These are phyloP conservation scores for Aspergillus sergii DNA, from an alignment of 2,329 filamentous ascomycete species.

Conservation along the genomic window DNA sequence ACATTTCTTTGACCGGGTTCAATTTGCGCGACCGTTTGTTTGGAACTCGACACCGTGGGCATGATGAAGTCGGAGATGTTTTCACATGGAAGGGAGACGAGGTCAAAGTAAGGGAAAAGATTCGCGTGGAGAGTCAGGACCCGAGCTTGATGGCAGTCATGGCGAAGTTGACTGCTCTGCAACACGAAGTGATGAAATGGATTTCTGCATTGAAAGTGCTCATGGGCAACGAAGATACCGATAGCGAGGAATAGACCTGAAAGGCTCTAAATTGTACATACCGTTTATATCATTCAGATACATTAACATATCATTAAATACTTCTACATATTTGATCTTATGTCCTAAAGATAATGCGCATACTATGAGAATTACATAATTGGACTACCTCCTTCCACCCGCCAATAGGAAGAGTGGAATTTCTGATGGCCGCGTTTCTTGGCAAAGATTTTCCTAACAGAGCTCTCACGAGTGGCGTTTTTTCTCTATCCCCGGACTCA, in stretches of 20 bases:
- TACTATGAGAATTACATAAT: slow-evolving; percentile 17
- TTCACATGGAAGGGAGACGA: slow-evolving; percentile 72
- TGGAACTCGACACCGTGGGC: slow-evolving; percentile 59
- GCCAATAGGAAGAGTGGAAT: slow-evolving; percentile 33
- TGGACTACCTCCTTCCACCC: background rate
- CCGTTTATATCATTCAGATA: background rate
- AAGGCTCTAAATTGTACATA: background rate
- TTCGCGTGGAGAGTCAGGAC: slow-evolving; percentile 85
- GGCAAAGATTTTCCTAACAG: slow-evolving; percentile 32
- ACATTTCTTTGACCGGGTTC: slow-evolving; percentile 62
- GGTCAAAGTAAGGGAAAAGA: slow-evolving; percentile 86
- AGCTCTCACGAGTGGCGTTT: slow-evolving; percentile 22
- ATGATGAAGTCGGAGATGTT: slow-evolving; percentile 77
- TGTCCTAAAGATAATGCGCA: background rate
- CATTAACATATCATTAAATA: background rate
- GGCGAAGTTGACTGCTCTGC: slow-evolving; percentile 78
- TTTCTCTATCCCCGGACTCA: slow-evolving; percentile 13
- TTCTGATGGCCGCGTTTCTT: slow-evolving; percentile 30
- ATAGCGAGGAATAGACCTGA: slow-evolving; percentile 31
- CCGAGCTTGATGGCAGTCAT: slow-evolving; percentile 81
- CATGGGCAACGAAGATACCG: slow-evolving; percentile 65
- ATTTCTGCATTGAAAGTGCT: slow-evolving; percentile 74
- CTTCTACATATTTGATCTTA: background rate
- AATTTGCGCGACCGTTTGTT: slow-evolving; percentile 60
- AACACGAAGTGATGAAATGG: slow-evolving; percentile 70